Conservation (phyloP, 1,284 basidiomycete genomes). For the Fomitopsis schrenkii region DNA sequence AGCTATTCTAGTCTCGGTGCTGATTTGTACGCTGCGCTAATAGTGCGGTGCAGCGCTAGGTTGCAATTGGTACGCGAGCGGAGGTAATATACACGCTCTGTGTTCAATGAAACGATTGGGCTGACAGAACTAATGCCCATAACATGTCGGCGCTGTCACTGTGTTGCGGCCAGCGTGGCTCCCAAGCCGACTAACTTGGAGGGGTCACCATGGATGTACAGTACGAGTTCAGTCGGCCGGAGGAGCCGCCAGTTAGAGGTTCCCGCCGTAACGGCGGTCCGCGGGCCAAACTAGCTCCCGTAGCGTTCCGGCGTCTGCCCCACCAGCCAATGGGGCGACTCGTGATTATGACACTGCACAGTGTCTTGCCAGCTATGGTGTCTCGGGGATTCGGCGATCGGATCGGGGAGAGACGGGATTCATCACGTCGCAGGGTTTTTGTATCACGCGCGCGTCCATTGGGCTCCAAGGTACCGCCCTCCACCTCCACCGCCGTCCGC, state of each 20-base stretch:
- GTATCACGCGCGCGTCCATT: conserved; percentile 3
- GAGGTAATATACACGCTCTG: too few relatives aligned
- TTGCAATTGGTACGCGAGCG: neutral
- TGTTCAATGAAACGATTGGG: too few relatives aligned
- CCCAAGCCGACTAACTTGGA: too few relatives aligned
- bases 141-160: too few relatives aligned
- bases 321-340: neutral
- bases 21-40: neutral
- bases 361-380: neutral
- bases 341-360: neutral
- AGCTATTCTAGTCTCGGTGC: neutral
- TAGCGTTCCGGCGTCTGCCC: too few relatives aligned
- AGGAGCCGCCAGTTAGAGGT: neutral
- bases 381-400: neutral
- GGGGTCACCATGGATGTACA: too few relatives aligned
- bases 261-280: too few relatives aligned
- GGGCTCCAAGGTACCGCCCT: conserved; percentile 4
- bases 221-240: too few relatives aligned
- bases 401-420: conserved; percentile 5
- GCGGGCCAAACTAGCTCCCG: too few relatives aligned
- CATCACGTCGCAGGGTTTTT: conserved; percentile 1
- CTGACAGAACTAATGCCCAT: too few relatives aligned
- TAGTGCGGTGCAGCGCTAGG: neutral
- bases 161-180: too few relatives aligned
- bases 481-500: neutral